Base-by-base conservation (phyloP, 345 rosid genomes). In the Eutrema japonicum region DNA sequence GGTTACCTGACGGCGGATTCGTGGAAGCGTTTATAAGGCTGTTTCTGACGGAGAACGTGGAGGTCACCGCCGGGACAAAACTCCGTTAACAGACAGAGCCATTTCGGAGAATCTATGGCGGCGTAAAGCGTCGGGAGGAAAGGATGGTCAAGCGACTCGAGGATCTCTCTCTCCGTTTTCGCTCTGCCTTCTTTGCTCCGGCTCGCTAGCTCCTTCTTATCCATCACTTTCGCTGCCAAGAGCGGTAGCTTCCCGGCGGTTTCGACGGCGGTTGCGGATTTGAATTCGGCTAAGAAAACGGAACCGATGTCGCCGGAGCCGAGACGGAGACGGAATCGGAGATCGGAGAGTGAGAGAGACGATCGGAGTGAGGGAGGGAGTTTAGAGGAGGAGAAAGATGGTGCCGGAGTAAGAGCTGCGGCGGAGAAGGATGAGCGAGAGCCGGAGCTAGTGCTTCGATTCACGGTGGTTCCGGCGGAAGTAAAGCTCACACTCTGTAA, bases 61-160 rank as follows among this genome's bases (percentile, higher is more conserved):
- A 94, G 97, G 83, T 94, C 98, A n/a, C 97, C 98, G 76, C 97
- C 95, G 72, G 91, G 85, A 58, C 98, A 91, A 74, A 94, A 91
- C 89, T 94, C 96, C 50, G 96, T 94, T 10, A 94, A 76, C 33
- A 94, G 79, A 69, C 98, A 94, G 45, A 89, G 85, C 95, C 96
- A 94, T 60, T 87, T 83, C 7, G 83, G 88, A 5, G 95, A 85
- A 54, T 94, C 98, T 0, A 94, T 78, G 49, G 83, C 74, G 11
- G 92, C 95, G 82, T 81, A 83, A 45, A 94, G 93, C 56, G 89
- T 77, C 7, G 98, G 98, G 49, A 94, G 70, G 51, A 93, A 93
- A 4, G 97, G 97, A 72, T 93, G 98, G 79, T 93, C 98, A 45
- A 93, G 72, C 77, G 80, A 76, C 65, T 89, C 89, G 38, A 93